Conservation (phyloP, 345 rosid genomes). For the Orychophragmus violaceus region DNA sequence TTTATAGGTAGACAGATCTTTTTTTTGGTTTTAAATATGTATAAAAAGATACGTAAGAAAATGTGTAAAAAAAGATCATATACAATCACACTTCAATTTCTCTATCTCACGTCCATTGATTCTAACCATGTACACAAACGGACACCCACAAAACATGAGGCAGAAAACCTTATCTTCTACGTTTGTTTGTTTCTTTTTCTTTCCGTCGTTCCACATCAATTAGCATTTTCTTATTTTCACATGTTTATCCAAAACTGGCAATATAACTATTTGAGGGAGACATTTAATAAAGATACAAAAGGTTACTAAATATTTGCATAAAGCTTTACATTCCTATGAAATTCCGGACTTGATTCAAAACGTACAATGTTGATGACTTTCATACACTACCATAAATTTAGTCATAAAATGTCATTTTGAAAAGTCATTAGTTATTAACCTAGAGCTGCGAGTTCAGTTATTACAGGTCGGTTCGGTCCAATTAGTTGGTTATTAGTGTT, state of each 20-base stretch:
- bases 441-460: no score
- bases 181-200: not conserved
- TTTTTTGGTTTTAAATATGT: no score
- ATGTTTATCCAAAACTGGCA: not conserved
- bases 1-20: no score
- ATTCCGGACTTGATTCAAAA: not conserved
- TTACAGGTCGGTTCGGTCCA: no score
- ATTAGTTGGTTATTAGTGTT: no score
- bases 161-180: not conserved
- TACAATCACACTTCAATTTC: not conserved
- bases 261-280: not conserved
- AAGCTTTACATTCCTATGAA: not conserved
- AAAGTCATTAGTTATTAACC: not conserved
- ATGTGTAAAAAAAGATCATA: no score
- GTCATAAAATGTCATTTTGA: not conserved
- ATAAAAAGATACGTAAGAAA: no score
- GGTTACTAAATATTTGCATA: not conserved
- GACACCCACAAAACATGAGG: not conserved
- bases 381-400: not conserved
- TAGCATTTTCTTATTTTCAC: not conserved
- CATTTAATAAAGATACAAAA: not conserved
- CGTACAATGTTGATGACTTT: not conserved
- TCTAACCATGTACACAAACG: not conserved
- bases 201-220: not conserved
- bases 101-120: not conserved